These are phyloP conservation scores for Giardia duodenalis DNA, from an alignment of 208 protist genomes.

Conservation along the genomic window DNA sequence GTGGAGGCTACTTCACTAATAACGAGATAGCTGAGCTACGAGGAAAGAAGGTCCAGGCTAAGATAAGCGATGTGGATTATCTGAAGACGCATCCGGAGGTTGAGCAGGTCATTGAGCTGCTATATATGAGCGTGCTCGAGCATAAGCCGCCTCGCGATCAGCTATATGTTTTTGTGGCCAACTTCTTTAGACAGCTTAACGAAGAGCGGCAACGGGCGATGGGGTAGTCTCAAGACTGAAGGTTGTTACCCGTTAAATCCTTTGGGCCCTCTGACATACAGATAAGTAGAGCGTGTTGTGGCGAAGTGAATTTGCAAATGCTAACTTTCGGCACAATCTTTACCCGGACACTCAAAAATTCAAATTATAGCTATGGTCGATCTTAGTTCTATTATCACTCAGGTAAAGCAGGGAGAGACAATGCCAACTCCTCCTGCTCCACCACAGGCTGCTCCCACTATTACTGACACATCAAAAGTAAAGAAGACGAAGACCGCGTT, in stretches of 20 bases:
- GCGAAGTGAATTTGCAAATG: no score
- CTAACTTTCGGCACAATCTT: no score
- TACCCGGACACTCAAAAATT: neutral
- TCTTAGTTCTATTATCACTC: neutral
- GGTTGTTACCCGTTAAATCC: no score
- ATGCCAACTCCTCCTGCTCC: neutral
- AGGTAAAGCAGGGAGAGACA: neutral
- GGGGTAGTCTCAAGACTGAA: no score
- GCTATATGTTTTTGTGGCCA: neutral
- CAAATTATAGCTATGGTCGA: neutral
- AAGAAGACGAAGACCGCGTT: neutral
- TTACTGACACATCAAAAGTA: neutral
- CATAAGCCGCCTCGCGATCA: neutral
- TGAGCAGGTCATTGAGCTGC: neutral
- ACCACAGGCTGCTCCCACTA: neutral
- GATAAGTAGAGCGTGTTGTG: no score
- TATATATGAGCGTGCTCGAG: neutral
- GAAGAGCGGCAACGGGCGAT: neutral
- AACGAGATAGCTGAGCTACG: neutral
- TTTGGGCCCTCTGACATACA: no score
- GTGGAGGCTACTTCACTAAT: neutral
- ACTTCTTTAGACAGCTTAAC: neutral
- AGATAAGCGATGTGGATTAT: slow-evolving; percentile 4
- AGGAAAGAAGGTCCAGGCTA: neutral
- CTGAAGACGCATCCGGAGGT: neutral